These are phyloP conservation scores for Xylaria sp. DNA, from an alignment of 495 filamentous ascomycete species.

Conservation along the genomic window DNA sequence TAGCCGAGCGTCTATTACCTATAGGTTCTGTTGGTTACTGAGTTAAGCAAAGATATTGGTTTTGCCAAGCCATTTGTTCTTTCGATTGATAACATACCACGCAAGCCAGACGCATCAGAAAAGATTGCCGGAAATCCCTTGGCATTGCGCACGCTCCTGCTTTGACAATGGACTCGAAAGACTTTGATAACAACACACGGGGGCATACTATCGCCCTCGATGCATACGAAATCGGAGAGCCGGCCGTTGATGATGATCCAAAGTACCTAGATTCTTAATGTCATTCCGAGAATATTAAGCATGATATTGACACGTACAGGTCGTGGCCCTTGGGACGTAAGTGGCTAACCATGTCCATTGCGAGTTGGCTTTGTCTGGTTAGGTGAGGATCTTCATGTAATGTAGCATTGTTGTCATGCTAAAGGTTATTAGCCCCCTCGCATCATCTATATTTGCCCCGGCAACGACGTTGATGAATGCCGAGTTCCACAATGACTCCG, in stretches of 20 bases:
- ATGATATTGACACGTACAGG: neutral
- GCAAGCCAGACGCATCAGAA: neutral
- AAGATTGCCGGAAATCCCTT: neutral
- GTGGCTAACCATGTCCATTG: neutral
- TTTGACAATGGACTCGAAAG: neutral
- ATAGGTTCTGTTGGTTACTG: neutral
- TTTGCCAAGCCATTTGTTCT: neutral
- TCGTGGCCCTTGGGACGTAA: neutral
- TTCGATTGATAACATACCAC: neutral
- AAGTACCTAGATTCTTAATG: neutral
- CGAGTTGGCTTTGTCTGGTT: neutral
- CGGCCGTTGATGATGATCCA: neutral
- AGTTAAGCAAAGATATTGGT: neutral
- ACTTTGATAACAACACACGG: neutral
- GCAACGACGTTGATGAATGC: conserved; percentile 57
- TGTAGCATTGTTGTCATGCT: neutral
- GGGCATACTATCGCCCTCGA: neutral
- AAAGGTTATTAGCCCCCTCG: neutral
- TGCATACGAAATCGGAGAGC: neutral
- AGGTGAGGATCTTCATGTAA: neutral
- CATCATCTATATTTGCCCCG: conserved; percentile 64
- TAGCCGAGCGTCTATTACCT: neutral
- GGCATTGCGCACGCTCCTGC: neutral
- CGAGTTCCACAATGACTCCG: conserved; percentile 54
- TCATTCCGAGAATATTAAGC: neutral